Base-by-base conservation (phyloP, 2,329 filamentous ascomycete species). In the Fulvia fulva region DNA sequence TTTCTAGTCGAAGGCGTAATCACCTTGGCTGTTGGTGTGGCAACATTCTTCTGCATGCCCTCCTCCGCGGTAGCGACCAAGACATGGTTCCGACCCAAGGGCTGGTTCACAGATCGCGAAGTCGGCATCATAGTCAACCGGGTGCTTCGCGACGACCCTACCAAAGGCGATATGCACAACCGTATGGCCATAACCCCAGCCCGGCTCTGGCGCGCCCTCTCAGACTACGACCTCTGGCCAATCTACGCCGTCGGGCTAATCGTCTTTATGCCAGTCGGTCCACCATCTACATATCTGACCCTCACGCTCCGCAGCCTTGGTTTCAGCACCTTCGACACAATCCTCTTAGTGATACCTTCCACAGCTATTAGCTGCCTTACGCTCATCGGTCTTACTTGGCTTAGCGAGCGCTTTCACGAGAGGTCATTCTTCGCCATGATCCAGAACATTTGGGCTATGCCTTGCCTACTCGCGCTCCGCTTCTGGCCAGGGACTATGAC, bases 81-180 rank as follows among this genome's bases (percentile, higher is more conserved):
- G 14, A 80, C 81, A 16, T 71, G 78, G 41, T 79, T 89, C 60
- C 84, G 82, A 50, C 81, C 83, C 1, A 83, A 83, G 50, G 85
- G 86, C 5, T 86, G 83, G 80, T 87, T 86, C 68, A 80, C 68
- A 1, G 80, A 85, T 41, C 78, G 77, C 1, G 84, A 86, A 58
- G 82, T 86, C 63, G 73, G 74, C 45, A 87, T 87, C 63, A 79
- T 86, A 62, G 82, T 87, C 19, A 87, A 86, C 63, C 76, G 84
- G 1, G 74, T 83, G 12, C 73, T 85, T 1, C 79, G 84, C 1
- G 84, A 87, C 41, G 84, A 86, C 62, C 81, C 82, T 0, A 65
- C 62, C 52, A 67, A 67, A 54, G 80, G 80, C 58, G 77, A 79
- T 53, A 85, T 87, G 81, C 81, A 85, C 68, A 86, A 85, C 65